A percentile compares a stretch with the other conserved stretches of the same genome.
phyloP scores from a whole-genome alignment of 2,329 filamentous ascomycete genomes.

The Rhexocercosporidium sp. region DNA sequence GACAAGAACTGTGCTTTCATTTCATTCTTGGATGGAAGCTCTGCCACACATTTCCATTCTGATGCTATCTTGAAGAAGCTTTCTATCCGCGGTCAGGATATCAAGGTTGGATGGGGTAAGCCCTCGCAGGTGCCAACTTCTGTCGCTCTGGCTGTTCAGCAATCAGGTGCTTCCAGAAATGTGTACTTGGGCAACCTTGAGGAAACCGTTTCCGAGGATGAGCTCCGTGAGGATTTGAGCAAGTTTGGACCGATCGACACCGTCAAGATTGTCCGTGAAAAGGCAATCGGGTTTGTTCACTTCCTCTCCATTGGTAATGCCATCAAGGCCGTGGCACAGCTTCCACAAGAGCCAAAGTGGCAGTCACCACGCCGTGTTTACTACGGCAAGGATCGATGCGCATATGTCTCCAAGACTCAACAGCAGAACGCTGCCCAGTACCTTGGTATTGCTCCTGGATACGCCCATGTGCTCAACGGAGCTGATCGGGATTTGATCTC shows the following conservation, averaged over 20 bases:
- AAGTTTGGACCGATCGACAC: slow-evolving; percentile 98
- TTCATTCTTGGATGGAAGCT: slow-evolving; percentile 96
- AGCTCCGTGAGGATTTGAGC: slow-evolving; percentile 90
- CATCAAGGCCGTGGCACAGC: slow-evolving; percentile 95
- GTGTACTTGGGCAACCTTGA: slow-evolving; percentile 94
- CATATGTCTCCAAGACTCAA: slow-evolving; percentile 98
- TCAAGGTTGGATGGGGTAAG: slow-evolving; percentile 99
- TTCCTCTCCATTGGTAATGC: slow-evolving; percentile 97
- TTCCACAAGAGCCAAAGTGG: slow-evolving; percentile 97
- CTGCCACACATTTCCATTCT: slow-evolving; percentile 98
- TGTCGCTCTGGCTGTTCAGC: slow-evolving; percentile 95
- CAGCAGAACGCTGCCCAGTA: slow-evolving; percentile 99
- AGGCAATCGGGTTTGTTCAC: slow-evolving; percentile 97
- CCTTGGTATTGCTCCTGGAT: slow-evolving; percentile 93
- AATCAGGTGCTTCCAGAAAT: slow-evolving; percentile 94
- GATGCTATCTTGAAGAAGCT: slow-evolving; percentile 99
- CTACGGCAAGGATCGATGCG: slow-evolving; percentile 98
- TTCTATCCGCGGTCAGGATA: slow-evolving; percentile 97
- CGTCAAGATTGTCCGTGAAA: slow-evolving; percentile 96
- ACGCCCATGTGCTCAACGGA: slow-evolving; percentile 94
- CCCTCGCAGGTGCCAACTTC: slow-evolving; percentile 97
- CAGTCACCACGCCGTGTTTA: slow-evolving; percentile 94
- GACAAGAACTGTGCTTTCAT: slow-evolving; percentile 99
- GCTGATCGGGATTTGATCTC: slow-evolving; percentile 97
- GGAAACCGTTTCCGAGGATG: slow-evolving; percentile 89